A percentile compares a stretch with the other conserved stretches of the same genome.
These are phyloP conservation scores for Plasmodium gonderi DNA, from an alignment of 169 alveolate genomes.

Conservation along the genomic window DNA sequence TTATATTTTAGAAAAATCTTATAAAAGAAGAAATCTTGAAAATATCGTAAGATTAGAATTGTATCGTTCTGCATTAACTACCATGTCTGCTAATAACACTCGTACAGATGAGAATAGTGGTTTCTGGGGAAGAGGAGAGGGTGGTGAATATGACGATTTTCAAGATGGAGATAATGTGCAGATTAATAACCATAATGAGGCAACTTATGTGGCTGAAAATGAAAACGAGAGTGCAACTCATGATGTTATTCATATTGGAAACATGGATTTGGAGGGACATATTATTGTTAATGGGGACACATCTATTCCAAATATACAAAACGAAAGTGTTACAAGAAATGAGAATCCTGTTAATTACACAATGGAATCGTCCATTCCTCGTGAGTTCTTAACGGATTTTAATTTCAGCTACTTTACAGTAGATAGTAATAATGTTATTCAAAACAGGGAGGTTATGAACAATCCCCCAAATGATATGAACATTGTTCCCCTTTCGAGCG, in stretches of 20 bases:
- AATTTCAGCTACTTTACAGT: conserved; percentile 5
- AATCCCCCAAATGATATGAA: not conserved
- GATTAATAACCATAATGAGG: too few relatives aligned
- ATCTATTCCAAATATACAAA: not conserved
- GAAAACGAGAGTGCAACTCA: too few relatives aligned
- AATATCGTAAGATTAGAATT: not conserved
- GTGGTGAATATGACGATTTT: too few relatives aligned
- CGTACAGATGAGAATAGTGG: not conserved
- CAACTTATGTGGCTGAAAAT: too few relatives aligned
- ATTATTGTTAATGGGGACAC: too few relatives aligned
- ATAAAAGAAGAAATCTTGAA: not conserved
- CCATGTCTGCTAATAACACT: not conserved
- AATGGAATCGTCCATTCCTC: not conserved
- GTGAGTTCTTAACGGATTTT: not conserved
- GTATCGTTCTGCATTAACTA: not conserved
- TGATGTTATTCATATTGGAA: not conserved
- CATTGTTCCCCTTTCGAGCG: not conserved
- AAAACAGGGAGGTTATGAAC: not conserved
- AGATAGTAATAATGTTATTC: not conserved
- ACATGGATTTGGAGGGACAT: not conserved
- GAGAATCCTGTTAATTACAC: not conserved
- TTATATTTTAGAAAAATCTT: conserved; percentile 17
- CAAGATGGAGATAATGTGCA: too few relatives aligned
- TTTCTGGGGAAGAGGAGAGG: too few relatives aligned
- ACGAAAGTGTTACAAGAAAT: not conserved